Conservation (phyloP, 1,284 basidiomycete genomes). For the Anthracocystis walkeri region DNA sequence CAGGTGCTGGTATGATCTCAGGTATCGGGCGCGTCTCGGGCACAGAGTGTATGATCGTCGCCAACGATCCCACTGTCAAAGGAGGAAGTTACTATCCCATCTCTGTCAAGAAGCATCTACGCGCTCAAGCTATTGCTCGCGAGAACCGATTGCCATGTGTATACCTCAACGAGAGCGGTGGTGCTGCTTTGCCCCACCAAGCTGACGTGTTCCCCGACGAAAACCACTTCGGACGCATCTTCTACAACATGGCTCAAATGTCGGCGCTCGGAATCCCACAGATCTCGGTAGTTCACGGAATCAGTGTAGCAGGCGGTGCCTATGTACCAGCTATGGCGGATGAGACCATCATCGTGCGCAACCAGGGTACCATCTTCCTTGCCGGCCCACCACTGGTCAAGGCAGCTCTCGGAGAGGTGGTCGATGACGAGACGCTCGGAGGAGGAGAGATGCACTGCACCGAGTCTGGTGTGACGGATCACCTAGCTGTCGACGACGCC, state of each 20-base stretch:
- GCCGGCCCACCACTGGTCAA: constrained; percentile 95
- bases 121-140: constrained; percentile 90
- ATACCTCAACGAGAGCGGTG: constrained; percentile 93
- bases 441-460: constrained; percentile 91
- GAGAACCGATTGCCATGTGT: constrained; percentile 91
- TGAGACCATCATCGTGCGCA: constrained; percentile 86
- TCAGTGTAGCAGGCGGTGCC: constrained; percentile 87
- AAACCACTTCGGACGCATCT: constrained; percentile 94
- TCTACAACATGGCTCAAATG: constrained; percentile 97
- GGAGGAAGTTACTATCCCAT: constrained; percentile 77
- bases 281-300: constrained; percentile 91
- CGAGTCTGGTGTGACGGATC: constrained; percentile 93
- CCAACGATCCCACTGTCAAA: constrained; percentile 80
- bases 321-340: constrained; percentile 98
- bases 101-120: constrained; percentile 93
- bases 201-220: constrained; percentile 90
- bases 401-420: constrained; percentile 91
- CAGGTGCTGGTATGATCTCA: constrained; percentile 90
- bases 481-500: constrained; percentile 86
- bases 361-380: constrained; percentile 94
- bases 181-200: constrained; percentile 91
- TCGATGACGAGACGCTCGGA: constrained; percentile 89
- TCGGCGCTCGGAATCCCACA: constrained; percentile 90
- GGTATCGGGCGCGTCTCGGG: constrained; percentile 84
- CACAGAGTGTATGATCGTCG: constrained; percentile 86